Evolutionary conservation across 805 yeast species (phyloP).

Genomic region (Lipomyces yamadae): DNA sequence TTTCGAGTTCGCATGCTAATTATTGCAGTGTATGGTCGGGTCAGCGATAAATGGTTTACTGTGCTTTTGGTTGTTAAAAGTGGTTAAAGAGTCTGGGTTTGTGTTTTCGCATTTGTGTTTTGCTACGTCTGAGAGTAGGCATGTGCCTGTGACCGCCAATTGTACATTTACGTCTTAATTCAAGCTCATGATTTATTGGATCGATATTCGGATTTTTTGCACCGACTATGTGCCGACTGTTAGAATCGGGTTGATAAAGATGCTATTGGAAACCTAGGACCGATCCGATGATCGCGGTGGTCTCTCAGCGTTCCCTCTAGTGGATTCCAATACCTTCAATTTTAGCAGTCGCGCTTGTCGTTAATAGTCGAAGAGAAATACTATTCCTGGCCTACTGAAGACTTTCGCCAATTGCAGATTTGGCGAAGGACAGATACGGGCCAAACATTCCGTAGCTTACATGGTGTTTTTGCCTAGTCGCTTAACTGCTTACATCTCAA

Average conservation of each 20-base stretch:
- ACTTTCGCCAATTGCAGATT: conserved; percentile 30
- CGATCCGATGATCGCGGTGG: background rate
- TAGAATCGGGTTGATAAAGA: background rate
- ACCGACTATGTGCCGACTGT: conserved; percentile 5
- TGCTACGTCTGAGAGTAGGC: background rate
- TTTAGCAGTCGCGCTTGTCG: background rate
- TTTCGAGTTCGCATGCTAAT: conserved; percentile 41
- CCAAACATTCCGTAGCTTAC: conserved; percentile 20
- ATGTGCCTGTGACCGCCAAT: background rate
- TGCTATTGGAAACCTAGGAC: background rate
- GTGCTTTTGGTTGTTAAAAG: conserved; percentile 2
- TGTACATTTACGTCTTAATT: conserved; percentile 6
- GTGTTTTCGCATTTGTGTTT: background rate
- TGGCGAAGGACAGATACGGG: conserved; percentile 41
- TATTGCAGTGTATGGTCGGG: conserved; percentile 41
- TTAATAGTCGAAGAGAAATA: conserved; percentile 23
- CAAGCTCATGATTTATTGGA: background rate
- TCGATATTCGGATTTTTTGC: background rate
- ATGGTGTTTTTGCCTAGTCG: background rate
- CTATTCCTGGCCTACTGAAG: conserved; percentile 35
- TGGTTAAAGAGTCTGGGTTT: background rate
- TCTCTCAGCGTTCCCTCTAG: background rate
- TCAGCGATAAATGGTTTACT: conserved; percentile 37
- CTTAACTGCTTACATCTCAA: background rate
- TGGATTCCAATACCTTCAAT: background rate